Conservation (phyloP, 257 asterid genomes). For the Schizonepeta tenuifolia region DNA sequence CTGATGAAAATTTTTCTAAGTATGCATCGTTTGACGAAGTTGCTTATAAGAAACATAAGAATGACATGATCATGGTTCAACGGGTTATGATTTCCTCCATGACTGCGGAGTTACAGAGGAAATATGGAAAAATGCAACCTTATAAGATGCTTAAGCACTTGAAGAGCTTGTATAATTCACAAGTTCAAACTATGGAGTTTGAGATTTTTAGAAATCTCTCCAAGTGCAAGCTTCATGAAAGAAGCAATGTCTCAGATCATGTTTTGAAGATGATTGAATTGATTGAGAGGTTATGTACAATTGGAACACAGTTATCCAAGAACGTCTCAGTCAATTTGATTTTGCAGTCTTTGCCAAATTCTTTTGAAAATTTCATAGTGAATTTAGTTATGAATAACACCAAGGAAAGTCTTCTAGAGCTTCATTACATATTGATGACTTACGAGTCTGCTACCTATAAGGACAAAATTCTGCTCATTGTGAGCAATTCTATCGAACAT, state of each 20-base stretch:
- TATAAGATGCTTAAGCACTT: background rate
- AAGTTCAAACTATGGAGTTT: background rate
- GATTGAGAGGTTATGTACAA: too few relatives aligned
- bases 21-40: background rate
- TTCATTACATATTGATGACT: too few relatives aligned
- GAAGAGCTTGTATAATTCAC: background rate
- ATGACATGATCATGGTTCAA: background rate
- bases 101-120: background rate
- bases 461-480: too few relatives aligned
- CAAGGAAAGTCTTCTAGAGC: too few relatives aligned
- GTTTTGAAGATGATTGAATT: too few relatives aligned
- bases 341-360: too few relatives aligned
- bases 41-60: background rate
- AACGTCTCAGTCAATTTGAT: too few relatives aligned
- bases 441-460: too few relatives aligned
- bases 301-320: too few relatives aligned
- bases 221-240: background rate
- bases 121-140: background rate
- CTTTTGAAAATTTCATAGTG: too few relatives aligned
- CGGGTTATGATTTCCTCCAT: background rate
- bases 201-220: background rate
- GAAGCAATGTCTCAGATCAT: background rate
- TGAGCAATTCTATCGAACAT: too few relatives aligned
- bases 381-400: too few relatives aligned
- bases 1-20: background rate